Evolutionary conservation across 352 stramenopile species (phyloP), one percentile per base, ranked within the genome.

Genomic region (Globisporangium canariense): DNA sequence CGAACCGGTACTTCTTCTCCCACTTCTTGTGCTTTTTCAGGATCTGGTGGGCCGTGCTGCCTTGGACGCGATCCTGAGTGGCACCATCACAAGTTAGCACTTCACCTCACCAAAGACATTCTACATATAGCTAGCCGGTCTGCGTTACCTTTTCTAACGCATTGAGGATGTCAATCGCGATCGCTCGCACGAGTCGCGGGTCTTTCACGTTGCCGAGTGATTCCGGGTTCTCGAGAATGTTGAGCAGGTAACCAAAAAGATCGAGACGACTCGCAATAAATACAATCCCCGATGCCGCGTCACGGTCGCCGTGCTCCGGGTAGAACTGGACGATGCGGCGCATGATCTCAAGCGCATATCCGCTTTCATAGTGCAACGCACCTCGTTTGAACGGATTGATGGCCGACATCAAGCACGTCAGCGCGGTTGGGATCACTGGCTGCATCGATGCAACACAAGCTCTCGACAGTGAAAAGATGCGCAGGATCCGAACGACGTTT

Each of bases 11-110:
- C 55, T 79, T 88, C 66, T 96, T 96, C 58, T 91, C 79, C 87
- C 87, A 96, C 55, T 92, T 92, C 58, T 93, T 96, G 74, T 94
- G 75, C 62, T 93, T 96, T 60, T 93, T 96, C 18, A 96, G 54
- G 41, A 94, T 84, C 56, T 93, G 78, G 45, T 92, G 86, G 0
- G 87, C 87, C 0, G 80, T 80, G 40, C 53, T 77, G n/a, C 76
- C 74, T 70, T 96, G 87, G 16, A 89, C 67, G 14, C 76, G 79
- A 64, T 96, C 81, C 77, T 87, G 86, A 65, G 92, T 79, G 13
- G 93, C 62, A 59, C 76, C 34, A 36, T 45, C 14, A 64, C 13
- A 10, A 58, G 20, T 25, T 57, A 63, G 10, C 25, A 28, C 25
- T 28, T 28, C 25, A 28, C 25, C 25, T 28, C 25, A 28, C 25